Conservation (phyloP, 2,329 filamentous ascomycete genomes). For the Aspergillus oerlinghausenensis region DNA sequence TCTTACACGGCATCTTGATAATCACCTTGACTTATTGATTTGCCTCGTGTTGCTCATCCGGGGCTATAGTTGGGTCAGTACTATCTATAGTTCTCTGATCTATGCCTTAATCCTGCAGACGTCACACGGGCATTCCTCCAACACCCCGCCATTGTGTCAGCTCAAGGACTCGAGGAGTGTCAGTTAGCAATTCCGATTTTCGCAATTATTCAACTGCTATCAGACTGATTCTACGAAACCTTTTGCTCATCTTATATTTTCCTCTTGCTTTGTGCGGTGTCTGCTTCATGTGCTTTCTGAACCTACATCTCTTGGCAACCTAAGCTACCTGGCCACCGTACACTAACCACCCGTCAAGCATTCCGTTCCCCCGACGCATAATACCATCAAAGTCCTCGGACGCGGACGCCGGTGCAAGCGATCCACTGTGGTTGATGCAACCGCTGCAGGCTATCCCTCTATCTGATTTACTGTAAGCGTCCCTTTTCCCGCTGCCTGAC, state of each 20-base stretch:
- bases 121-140: not conserved
- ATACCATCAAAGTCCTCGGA: slow-evolving; percentile 10
- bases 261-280: not conserved
- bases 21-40: not conserved
- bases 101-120: not conserved
- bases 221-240: not conserved
- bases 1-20: not conserved
- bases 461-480: slow-evolving; percentile 13
- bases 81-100: not conserved
- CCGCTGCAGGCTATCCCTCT: slow-evolving; percentile 1
- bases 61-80: not conserved
- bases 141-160: not conserved
- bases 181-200: not conserved
- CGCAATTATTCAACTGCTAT: not conserved
- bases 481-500: slow-evolving; percentile 20
- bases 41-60: not conserved
- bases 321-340: slow-evolving; percentile 1
- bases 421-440: slow-evolving; percentile 11
- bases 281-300: slow-evolving; percentile 2
- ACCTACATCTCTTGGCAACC: slow-evolving; percentile 11
- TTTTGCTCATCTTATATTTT: not conserved
- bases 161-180: not conserved
- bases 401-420: slow-evolving; percentile 10
- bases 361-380: slow-evolving; percentile 32
- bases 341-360: slow-evolving; percentile 13